phyloP scores from a whole-genome alignment of 1,284 basidiomycete species.

The Leccinum pachyderme region DNA sequence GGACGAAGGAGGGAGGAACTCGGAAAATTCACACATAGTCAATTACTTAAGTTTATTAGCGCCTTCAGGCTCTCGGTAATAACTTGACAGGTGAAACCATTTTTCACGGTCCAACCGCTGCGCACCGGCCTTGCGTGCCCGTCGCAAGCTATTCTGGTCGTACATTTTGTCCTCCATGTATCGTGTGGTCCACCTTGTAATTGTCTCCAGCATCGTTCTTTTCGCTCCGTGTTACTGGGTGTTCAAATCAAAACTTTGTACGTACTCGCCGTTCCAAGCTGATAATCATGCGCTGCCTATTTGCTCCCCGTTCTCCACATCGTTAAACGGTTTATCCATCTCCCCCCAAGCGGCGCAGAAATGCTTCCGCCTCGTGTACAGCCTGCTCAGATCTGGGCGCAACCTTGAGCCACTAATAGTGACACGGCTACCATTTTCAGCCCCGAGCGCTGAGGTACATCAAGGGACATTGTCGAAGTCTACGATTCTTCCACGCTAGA shows the following conservation, averaged over 20 bases:
- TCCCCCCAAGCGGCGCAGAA: not conserved
- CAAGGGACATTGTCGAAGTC: not conserved
- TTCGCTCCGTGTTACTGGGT: not conserved
- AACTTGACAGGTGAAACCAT: constrained; percentile 1
- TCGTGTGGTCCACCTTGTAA: not conserved
- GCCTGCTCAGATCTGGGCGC: not conserved
- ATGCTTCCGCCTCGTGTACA: not conserved
- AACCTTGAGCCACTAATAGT: not conserved
- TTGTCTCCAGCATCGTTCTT: not conserved
- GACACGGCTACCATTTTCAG: not conserved
- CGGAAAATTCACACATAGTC: not conserved
- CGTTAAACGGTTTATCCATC: not conserved
- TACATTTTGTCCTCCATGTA: not conserved
- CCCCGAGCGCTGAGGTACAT: not conserved
- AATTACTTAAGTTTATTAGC: not conserved
- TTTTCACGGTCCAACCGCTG: not conserved
- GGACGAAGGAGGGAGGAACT: not conserved
- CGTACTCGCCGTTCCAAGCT: not conserved
- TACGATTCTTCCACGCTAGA: not conserved
- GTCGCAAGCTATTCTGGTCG: not conserved
- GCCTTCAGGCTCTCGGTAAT: not conserved
- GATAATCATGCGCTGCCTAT: not conserved
- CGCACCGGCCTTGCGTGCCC: not conserved
- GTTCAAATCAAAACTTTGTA: not conserved
- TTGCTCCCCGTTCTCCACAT: not conserved